These are phyloP conservation scores for Trichomonas tenax DNA, from an alignment of 208 protist species.

Conservation along the genomic window DNA sequence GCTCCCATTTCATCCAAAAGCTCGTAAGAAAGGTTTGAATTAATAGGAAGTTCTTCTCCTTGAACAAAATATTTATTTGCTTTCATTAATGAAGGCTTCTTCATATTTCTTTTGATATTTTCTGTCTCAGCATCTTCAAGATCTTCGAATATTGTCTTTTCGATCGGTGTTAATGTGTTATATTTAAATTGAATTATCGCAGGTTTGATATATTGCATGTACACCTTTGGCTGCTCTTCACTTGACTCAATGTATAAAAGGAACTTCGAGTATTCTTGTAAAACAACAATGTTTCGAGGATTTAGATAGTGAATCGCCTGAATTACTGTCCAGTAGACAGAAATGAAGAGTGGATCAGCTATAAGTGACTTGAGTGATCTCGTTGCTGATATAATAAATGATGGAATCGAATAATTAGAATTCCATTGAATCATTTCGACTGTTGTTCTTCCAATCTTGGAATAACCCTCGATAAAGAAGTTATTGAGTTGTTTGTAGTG, in stretches of 20 bases:
- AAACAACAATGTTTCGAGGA: background rate
- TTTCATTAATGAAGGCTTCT: background rate
- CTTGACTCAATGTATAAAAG: background rate
- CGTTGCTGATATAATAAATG: background rate
- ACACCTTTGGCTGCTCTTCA: background rate
- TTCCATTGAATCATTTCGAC: background rate
- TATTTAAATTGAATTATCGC: background rate
- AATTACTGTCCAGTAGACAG: background rate
- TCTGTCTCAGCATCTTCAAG: background rate
- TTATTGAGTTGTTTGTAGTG: background rate
- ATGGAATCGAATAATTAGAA: background rate
- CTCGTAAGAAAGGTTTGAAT: background rate
- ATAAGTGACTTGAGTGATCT: background rate
- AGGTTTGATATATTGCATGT: background rate
- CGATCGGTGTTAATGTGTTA: background rate
- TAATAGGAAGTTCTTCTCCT: background rate
- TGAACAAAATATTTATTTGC: background rate
- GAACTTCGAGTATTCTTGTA: background rate
- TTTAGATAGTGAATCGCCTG: background rate
- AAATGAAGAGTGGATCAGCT: background rate
- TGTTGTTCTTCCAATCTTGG: background rate
- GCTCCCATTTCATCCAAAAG: background rate
- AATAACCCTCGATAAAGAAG: background rate
- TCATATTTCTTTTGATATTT: background rate
- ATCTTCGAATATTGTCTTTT: background rate